These are phyloP conservation scores for Microsporum audouinii DNA, from an alignment of 2,329 filamentous ascomycete species.

Conservation along the genomic window DNA sequence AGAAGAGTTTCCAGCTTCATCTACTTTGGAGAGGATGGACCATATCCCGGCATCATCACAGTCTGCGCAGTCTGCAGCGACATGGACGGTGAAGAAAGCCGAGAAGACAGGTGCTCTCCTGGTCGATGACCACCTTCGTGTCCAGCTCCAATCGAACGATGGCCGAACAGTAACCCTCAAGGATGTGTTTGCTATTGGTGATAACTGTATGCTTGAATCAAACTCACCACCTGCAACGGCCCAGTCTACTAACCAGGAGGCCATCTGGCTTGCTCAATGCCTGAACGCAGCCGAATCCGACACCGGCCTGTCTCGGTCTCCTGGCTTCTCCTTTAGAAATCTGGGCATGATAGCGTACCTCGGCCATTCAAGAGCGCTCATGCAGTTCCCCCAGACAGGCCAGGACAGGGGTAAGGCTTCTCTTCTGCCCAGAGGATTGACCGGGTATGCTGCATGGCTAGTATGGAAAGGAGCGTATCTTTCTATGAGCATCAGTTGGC, in stretches of 20 bases:
- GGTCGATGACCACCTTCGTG: conserved; percentile 45
- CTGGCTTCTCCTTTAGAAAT: conserved; percentile 45
- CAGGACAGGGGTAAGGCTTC: conserved; percentile 11
- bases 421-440: conserved; percentile 28
- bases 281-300: conserved; percentile 41
- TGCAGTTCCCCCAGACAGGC: conserved; percentile 38
- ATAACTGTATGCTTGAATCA: conserved; percentile 45
- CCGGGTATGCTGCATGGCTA: conserved; percentile 31
- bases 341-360: conserved; percentile 50
- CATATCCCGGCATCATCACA: conserved; percentile 6
- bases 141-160: conserved; percentile 38
- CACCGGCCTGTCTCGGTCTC: conserved; percentile 5
- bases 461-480: conserved; percentile 37
- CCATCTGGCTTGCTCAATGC: conserved; percentile 44
- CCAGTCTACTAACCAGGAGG: conserved; percentile 49
- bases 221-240: conserved; percentile 46
- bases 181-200: conserved; percentile 46
- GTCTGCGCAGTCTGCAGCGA: conserved; percentile 6
- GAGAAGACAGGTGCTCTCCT: conserved; percentile 39
- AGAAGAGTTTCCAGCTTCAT: conserved; percentile 12
- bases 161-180: conserved; percentile 34
- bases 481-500: conserved; percentile 38
- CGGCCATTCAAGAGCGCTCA: conserved; percentile 45
- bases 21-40: conserved; percentile 6
- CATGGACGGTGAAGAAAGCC: conserved; percentile 43